Evolutionary conservation across 768 basidiomycete genomes (phyloP).

Genomic region (Psilocybe sp.): DNA sequence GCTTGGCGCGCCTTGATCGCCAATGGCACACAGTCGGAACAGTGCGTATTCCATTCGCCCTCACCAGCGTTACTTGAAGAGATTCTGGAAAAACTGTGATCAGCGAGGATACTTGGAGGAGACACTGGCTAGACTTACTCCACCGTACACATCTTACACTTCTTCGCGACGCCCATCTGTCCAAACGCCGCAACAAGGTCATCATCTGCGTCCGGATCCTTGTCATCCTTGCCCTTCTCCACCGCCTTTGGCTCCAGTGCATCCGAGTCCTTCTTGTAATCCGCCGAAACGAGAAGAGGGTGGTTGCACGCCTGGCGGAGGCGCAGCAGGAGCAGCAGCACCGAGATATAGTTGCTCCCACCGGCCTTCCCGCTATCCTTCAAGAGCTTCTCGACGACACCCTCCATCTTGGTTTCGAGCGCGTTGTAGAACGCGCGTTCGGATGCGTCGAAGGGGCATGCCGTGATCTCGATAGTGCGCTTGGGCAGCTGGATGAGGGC

Average conservation of each 20-base stretch:
- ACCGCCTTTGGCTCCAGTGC: constrained; percentile 67
- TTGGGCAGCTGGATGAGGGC: constrained; percentile 78
- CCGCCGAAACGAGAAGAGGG: constrained; percentile 76
- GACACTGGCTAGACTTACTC: constrained; percentile 42
- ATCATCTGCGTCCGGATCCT: constrained; percentile 57
- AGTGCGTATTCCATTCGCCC: constrained; percentile 46
- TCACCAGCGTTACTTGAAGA: constrained; percentile 32
- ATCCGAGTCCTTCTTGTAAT: constrained; percentile 70
- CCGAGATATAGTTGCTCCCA: constrained; percentile 64
- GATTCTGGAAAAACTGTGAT: constrained; percentile 28
- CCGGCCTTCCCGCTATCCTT: constrained; percentile 31
- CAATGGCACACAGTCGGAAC: constrained; percentile 56
- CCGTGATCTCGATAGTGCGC: constrained; percentile 65
- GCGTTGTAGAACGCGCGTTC: constrained; percentile 81
- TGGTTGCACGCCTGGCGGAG: constrained; percentile 95
- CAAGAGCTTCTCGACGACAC: constrained; percentile 67
- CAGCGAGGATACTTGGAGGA: background rate
- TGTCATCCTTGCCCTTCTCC: constrained; percentile 45
- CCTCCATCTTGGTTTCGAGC: constrained; percentile 65
- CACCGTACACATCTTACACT: constrained; percentile 77
- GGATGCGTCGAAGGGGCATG: constrained; percentile 72
- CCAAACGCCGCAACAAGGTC: constrained; percentile 76
- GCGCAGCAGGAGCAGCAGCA: constrained; percentile 71
- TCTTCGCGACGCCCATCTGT: constrained; percentile 63
- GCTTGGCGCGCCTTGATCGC: constrained; percentile 45